Percentiles rank a stretch among this genome's conserved stretches.
Evolutionary conservation across 352 stramenopile species (phyloP).

Genomic region (Blastocystis sp.): DNA sequence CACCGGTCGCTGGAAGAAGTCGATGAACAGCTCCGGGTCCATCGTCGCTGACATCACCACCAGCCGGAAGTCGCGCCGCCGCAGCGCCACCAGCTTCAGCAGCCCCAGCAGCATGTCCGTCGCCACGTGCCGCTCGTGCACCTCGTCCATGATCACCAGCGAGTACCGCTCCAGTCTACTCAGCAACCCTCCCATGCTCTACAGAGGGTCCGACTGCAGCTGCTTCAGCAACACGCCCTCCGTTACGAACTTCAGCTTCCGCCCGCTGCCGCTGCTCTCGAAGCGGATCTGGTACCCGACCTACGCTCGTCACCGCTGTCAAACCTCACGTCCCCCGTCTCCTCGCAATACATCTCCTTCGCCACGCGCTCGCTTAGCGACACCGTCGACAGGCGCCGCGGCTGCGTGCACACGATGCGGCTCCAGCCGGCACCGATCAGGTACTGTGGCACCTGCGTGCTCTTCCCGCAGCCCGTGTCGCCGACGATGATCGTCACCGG

Average conservation of each 20-base stretch:
- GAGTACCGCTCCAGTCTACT: constrained; percentile 26
- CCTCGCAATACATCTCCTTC: constrained; percentile 55
- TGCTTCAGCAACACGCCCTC: constrained; percentile 46
- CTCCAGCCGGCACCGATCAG: constrained; percentile 26
- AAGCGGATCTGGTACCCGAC: constrained; percentile 50
- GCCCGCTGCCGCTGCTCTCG: constrained; percentile 6
- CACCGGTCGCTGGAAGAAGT: constrained; percentile 75
- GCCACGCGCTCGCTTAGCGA: constrained; percentile 45
- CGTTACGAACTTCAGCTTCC: constrained; percentile 47
- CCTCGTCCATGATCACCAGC: constrained; percentile 48
- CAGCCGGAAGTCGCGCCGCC: constrained; percentile 76
- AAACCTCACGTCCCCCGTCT: constrained; percentile 1
- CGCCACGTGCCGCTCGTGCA: constrained; percentile 51
- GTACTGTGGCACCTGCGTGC: constrained; percentile 52
- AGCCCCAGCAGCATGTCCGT: constrained; percentile 50
- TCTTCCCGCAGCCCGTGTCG: constrained; percentile 55
- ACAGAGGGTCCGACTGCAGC: constrained; percentile 31
- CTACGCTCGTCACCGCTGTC: not conserved
- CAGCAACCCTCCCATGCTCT: not conserved
- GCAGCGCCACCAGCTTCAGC: constrained; percentile 66
- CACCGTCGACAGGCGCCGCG: constrained; percentile 49
- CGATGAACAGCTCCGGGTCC: constrained; percentile 87
- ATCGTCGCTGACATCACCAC: constrained; percentile 63
- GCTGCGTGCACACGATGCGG: constrained; percentile 56
- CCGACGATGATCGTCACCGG: constrained; percentile 47